These are phyloP conservation scores for Sordariomycetes sp. DNA, from an alignment of 2,329 filamentous ascomycete species.

Conservation along the genomic window DNA sequence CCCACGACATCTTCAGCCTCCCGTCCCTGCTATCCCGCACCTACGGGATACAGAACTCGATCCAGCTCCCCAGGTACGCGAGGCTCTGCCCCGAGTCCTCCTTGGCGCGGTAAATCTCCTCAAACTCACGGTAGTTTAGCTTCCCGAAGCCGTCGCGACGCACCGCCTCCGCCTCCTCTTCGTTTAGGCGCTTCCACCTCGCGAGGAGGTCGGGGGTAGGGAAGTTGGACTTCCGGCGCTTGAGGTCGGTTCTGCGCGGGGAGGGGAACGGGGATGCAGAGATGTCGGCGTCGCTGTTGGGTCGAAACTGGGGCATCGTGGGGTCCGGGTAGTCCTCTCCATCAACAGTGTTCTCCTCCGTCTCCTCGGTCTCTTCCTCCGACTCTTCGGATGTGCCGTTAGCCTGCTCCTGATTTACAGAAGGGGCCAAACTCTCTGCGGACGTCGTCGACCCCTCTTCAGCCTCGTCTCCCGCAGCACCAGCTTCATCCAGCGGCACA, in stretches of 20 bases:
- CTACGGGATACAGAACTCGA: slow-evolving; percentile 64
- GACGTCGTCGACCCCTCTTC: slow-evolving; percentile 10
- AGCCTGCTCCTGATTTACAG: background rate
- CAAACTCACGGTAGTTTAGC: slow-evolving; percentile 69
- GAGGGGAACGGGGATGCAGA: background rate
- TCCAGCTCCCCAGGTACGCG: slow-evolving; percentile 81
- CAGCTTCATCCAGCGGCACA: slow-evolving; percentile 8
- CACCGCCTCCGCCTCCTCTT: slow-evolving; percentile 54
- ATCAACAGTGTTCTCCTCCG: background rate
- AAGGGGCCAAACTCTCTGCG: background rate
- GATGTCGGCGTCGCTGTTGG: slow-evolving; percentile 28
- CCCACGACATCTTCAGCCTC: background rate
- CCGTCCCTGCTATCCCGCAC: background rate
- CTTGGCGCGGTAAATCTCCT: slow-evolving; percentile 56
- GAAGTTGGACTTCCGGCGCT: slow-evolving; percentile 6
- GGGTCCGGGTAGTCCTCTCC: slow-evolving; percentile 32
- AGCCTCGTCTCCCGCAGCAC: slow-evolving; percentile 11
- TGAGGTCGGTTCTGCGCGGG: background rate
- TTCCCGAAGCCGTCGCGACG: slow-evolving; percentile 67
- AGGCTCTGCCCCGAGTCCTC: slow-evolving; percentile 50
- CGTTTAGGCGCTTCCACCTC: slow-evolving; percentile 42
- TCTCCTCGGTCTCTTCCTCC: background rate
- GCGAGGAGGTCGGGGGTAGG: slow-evolving; percentile 20
- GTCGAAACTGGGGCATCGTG: slow-evolving; percentile 56
- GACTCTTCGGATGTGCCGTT: slow-evolving; percentile 1